Conservation (phyloP, 192 early-diverging fungal species). For the Chytriomyces sp. region DNA sequence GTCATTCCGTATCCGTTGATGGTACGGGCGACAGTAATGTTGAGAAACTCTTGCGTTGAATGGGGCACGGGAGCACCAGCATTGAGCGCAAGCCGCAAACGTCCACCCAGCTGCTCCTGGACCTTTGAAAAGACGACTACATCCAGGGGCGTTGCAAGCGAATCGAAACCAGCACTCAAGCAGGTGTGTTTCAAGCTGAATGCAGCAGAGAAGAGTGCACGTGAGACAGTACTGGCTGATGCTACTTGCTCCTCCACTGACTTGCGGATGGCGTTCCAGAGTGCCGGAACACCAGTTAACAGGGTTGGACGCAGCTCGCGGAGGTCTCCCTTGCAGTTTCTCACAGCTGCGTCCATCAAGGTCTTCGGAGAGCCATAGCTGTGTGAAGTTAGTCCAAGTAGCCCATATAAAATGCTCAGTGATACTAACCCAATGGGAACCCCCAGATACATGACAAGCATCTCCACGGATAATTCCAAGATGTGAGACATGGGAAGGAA, state of each 20-base stretch:
- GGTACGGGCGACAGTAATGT: slow-evolving; percentile 73
- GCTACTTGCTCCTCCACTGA: slow-evolving; percentile 69
- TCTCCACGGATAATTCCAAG: slow-evolving; percentile 85
- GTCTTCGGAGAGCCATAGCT: slow-evolving; percentile 69
- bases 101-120: slow-evolving; percentile 80
- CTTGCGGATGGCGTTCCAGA: slow-evolving; percentile 85
- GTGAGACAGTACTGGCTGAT: slow-evolving; percentile 51
- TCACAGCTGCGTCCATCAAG: slow-evolving; percentile 62
- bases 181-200: slow-evolving; percentile 72
- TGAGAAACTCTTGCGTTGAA: slow-evolving; percentile 84
- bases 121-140: slow-evolving; percentile 80
- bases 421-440: slow-evolving; percentile 57
- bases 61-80: slow-evolving; percentile 88
- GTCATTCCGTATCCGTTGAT: slow-evolving; percentile 86
- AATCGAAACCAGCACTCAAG: slow-evolving; percentile 60
- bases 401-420: slow-evolving; percentile 29
- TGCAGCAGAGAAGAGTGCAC: slow-evolving; percentile 76
- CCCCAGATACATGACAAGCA: slow-evolving; percentile 54
- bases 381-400: too few relatives aligned
- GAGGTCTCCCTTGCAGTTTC: slow-evolving; percentile 71
- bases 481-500: slow-evolving; percentile 91
- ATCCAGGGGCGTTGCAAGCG: slow-evolving; percentile 70
- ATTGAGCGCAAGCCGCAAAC: slow-evolving; percentile 76
- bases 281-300: slow-evolving; percentile 73
- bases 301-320: slow-evolving; percentile 68